Evolutionary conservation across 2,329 filamentous ascomycete genomes (phyloP).

Genomic region (Pseudopithomyces chartarum): DNA sequence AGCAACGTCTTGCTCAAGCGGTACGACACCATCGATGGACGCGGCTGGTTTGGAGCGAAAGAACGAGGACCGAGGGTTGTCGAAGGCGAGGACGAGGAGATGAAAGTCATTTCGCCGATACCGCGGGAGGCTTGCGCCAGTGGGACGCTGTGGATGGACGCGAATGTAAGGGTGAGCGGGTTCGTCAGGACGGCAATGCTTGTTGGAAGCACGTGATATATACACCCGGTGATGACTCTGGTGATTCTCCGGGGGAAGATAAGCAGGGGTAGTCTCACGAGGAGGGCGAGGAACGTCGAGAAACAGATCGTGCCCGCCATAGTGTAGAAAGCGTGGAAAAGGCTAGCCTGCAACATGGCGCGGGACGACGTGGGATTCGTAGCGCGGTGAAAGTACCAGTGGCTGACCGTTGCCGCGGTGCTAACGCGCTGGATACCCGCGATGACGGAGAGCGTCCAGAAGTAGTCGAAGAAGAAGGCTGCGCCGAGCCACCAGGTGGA

Average conservation of each 20-base stretch:
- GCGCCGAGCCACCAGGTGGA: slow-evolving; percentile 95
- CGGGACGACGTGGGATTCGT: slow-evolving; percentile 74
- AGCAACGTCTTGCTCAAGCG: slow-evolving; percentile 88
- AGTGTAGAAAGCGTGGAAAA: slow-evolving; percentile 80
- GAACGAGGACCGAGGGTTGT: slow-evolving; percentile 61
- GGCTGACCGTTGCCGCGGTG: slow-evolving; percentile 91
- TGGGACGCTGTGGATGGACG: slow-evolving; percentile 88
- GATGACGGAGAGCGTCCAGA: slow-evolving; percentile 90
- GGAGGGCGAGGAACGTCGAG: slow-evolving; percentile 78
- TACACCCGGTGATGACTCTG: slow-evolving; percentile 70
- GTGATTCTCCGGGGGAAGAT: slow-evolving; percentile 78
- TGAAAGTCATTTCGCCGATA: slow-evolving; percentile 79
- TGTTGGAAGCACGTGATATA: slow-evolving; percentile 81
- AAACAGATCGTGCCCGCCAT: slow-evolving; percentile 93
- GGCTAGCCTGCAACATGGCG: slow-evolving; percentile 81
- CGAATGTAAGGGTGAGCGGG: slow-evolving; percentile 88
- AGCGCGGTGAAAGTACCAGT: slow-evolving; percentile 98
- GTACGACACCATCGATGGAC: slow-evolving; percentile 75
- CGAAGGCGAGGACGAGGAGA: slow-evolving; percentile 73
- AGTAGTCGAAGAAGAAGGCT: slow-evolving; percentile 90
- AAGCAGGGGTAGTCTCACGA: slow-evolving; percentile 83
- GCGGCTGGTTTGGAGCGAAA: slow-evolving; percentile 46
- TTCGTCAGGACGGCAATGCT: slow-evolving; percentile 87
- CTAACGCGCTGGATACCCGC: slow-evolving; percentile 88
- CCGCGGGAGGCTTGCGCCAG: slow-evolving; percentile 78